Evolutionary conservation across 2,329 filamentous ascomycete genomes (phyloP).

Genomic region (Fusarium buharicum): DNA sequence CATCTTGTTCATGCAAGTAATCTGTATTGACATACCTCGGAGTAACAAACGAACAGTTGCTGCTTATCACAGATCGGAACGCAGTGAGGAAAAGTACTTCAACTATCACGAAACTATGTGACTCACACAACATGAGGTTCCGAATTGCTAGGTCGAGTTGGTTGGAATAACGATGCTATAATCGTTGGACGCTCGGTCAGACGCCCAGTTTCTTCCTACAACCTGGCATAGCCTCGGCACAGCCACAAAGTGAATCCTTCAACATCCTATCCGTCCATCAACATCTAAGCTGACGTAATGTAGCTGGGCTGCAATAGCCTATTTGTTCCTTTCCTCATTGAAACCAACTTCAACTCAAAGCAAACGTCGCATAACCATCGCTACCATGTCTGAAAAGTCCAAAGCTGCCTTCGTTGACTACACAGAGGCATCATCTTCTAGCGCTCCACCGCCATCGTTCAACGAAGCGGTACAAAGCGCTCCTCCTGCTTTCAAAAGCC

Average conservation of each 20-base stretch:
- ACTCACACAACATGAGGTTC: too few species aligned
- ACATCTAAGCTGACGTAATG: not conserved
- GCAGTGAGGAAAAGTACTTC: too few species aligned
- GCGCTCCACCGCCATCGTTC: constrained; percentile 4
- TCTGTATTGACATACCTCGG: too few species aligned
- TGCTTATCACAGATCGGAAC: too few species aligned
- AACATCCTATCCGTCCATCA: not conserved
- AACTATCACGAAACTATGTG: too few species aligned
- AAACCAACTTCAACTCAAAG: not conserved
- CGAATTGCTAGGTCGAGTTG: too few species aligned
- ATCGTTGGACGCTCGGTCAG: not conserved
- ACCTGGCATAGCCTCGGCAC: not conserved
- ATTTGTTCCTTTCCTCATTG: too few species aligned
- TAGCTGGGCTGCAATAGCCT: not conserved
- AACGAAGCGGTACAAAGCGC: not conserved
- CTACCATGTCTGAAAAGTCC: constrained; percentile 8
- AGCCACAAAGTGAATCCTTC: not conserved
- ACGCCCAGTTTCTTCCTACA: not conserved
- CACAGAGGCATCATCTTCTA: not conserved
- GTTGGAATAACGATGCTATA: not conserved
- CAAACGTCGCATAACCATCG: rapidly evolving
- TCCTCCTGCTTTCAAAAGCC: not conserved
- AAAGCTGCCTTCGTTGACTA: not conserved
- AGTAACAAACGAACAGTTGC: too few species aligned
- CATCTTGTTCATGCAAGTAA: too few species aligned